A percentile compares a stretch with the other conserved stretches of the same genome.
Conservation (phyloP, 1,139 yeast genomes). For the Pichia sp. region DNA sequence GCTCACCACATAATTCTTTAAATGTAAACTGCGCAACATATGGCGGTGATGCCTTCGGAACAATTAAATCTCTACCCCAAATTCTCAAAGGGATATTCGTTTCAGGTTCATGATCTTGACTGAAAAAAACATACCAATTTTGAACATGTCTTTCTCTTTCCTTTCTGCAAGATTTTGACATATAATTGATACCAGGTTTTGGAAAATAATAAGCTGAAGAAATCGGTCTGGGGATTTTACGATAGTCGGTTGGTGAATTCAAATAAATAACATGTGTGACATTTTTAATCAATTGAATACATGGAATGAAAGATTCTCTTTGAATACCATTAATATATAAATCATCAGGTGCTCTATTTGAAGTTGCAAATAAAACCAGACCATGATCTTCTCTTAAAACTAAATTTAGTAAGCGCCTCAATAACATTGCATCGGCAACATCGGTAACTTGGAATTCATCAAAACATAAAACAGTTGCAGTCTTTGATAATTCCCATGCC, state of each 20-base stretch:
- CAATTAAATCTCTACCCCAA: conserved; percentile 81
- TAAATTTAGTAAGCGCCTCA: conserved; percentile 64
- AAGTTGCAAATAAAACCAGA: conserved; percentile 82
- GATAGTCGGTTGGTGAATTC: conserved; percentile 88
- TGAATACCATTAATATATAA: conserved; percentile 90
- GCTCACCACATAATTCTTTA: conserved; percentile 75
- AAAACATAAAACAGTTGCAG: conserved; percentile 76
- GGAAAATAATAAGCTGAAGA: conserved; percentile 79
- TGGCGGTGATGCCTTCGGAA: conserved; percentile 73
- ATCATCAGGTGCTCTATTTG: conserved; percentile 92
- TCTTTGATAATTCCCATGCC: conserved; percentile 75
- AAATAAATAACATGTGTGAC: conserved; percentile 72
- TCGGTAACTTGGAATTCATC: conserved; percentile 97
- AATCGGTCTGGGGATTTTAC: conserved; percentile 79
- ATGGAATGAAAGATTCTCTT: conserved; percentile 83
- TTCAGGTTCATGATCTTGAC: conserved; percentile 45
- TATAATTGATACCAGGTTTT: conserved; percentile 52
- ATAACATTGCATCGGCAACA: conserved; percentile 96
- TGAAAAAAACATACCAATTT: conserved; percentile 75
- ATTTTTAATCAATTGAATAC: conserved; percentile 71
- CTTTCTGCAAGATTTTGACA: conserved; percentile 41
- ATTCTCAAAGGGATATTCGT: conserved; percentile 45
- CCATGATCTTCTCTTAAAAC: conserved; percentile 67
- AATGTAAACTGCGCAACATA: conserved; percentile 87
- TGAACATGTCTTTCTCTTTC: conserved; percentile 56